phyloP scores from a whole-genome alignment of 148 eudicot species.

The Cornus controversa region DNA sequence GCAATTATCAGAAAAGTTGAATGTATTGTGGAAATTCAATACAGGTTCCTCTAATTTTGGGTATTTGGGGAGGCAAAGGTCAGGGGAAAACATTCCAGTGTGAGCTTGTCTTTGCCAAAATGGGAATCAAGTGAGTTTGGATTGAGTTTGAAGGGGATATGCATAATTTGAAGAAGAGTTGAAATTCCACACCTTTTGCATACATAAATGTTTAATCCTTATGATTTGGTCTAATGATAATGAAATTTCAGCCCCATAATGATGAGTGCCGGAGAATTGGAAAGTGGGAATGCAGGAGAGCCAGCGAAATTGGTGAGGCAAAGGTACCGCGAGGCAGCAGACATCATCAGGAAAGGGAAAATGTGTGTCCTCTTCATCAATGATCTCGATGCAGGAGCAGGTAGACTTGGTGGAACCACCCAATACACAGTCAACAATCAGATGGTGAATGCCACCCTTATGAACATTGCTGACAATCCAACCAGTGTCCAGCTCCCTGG shows the following conservation, averaged over 20 bases:
- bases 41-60: constrained; percentile 41
- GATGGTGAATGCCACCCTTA: constrained; percentile 55
- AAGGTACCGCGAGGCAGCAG: constrained; percentile 49
- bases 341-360: constrained; percentile 40
- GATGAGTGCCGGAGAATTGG: constrained; percentile 52
- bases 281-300: constrained; percentile 49
- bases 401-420: constrained; percentile 41
- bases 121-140: constrained; percentile 43
- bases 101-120: constrained; percentile 45
- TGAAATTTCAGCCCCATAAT: constrained; percentile 35
- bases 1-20: neutral
- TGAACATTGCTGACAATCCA: constrained; percentile 54
- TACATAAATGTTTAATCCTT: neutral
- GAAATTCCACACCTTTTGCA: neutral
- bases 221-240: neutral
- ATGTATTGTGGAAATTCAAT: neutral
- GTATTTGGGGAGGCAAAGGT: constrained; percentile 51
- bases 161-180: neutral
- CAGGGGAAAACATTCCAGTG: constrained; percentile 54
- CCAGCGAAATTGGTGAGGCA: constrained; percentile 47
- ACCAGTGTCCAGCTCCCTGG: constrained; percentile 50
- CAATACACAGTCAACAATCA: constrained; percentile 53
- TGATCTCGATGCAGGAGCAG: constrained; percentile 52
- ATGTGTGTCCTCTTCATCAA: constrained; percentile 52
- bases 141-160: neutral